Evolutionary conservation across 495 filamentous ascomycete genomes (phyloP), one percentile per base, ranked within the genome.

Genomic region (Hyaloscypha bicolor): DNA sequence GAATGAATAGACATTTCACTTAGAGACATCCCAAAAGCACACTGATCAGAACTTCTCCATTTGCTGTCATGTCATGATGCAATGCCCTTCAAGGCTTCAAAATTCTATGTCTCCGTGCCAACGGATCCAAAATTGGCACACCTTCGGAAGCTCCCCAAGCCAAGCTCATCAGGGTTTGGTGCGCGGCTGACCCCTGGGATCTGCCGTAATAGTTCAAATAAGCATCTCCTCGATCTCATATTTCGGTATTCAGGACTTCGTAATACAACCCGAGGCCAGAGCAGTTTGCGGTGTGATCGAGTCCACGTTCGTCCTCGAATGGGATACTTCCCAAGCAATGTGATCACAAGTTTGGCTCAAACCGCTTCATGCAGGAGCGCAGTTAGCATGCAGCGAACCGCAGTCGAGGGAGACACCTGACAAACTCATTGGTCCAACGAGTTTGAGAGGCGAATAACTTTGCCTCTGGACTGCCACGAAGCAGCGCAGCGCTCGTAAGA

Each of bases 401-500:
- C 35, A n/a, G 22, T 63, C 60, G 60, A 63, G 45, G 42, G 14
- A n/a, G 58, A 48, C 42, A 19, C 16, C 16, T 48, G 35, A 37
- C 35, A 12, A 12, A 37, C 12, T 37, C 35, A 48, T 48, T 48
- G 42, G 42, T 19, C 16, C 2, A 19, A 48, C 16, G 4, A 6
- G 53, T 29, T 56, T 16, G 6, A n/a, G 53, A 56, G 59, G 58
- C 65, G 59, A 67, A 67, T 55, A 48, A 19, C 3, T 8, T 12
- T 8, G 35, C 35, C 35, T 53, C 32, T 25, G 53, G 55, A 57
- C 65, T 67, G 65, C 65, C 65, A 67, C 65, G 53, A 59, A 61
- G 33, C 9, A 14, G 25, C 55, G 42, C 25, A 25, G 25, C 25
- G 25, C 25, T 25, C 25, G 62, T 57, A 39, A 55, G 62, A 62